These are phyloP conservation scores for Dipodascopsis tothii DNA, from an alignment of 805 yeast genomes.

Conservation along the genomic window DNA sequence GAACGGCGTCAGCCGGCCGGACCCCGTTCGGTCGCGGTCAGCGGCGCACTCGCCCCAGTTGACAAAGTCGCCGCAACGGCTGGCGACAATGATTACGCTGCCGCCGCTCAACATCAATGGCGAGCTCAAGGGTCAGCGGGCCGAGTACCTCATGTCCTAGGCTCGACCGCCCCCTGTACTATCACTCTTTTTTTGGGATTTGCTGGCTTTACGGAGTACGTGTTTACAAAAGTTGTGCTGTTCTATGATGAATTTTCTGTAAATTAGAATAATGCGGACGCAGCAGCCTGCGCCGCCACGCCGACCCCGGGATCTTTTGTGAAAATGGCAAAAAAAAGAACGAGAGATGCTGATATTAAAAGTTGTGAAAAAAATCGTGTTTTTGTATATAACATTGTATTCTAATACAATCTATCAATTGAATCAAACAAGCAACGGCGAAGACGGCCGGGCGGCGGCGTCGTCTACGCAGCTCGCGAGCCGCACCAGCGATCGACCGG, in stretches of 20 bases:
- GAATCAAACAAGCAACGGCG: too few species aligned
- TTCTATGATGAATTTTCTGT: neutral
- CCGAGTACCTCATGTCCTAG: neutral
- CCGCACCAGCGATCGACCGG: too few species aligned
- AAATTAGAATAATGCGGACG: neutral
- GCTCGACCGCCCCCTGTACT: neutral
- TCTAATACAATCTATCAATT: too few species aligned
- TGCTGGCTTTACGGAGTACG: neutral
- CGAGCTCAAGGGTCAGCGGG: neutral
- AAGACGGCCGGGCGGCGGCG: too few species aligned
- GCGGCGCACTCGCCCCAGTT: neutral
- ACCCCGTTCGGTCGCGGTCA: neutral
- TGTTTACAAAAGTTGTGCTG: neutral
- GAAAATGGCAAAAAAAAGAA: too few species aligned
- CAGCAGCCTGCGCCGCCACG: too few species aligned
- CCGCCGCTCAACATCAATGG: neutral
- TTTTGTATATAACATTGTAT: too few species aligned
- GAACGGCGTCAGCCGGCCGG: constrained; percentile 7
- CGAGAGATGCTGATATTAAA: too few species aligned
- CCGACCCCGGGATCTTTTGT: too few species aligned
- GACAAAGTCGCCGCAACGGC: neutral
- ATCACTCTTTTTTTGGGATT: neutral
- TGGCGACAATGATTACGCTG: neutral
- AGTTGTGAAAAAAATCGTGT: too few species aligned
- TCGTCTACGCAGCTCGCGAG: too few species aligned